Base-by-base conservation (phyloP, 106 monocot genomes). In the Dendrobium officinale region DNA sequence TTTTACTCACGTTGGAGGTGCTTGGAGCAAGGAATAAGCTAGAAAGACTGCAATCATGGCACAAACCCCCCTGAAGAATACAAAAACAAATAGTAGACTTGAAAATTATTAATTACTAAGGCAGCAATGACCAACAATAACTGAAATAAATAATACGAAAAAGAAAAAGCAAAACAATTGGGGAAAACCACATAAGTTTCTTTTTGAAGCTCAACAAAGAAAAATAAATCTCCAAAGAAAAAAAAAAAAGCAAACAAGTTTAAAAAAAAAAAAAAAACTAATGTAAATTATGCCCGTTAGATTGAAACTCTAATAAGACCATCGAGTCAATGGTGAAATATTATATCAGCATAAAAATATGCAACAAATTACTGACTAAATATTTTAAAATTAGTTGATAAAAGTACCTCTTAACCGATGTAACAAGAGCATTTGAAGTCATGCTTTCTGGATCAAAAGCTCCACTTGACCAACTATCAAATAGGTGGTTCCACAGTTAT, bases 21-120 rank as follows among this genome's bases (percentile, higher is more conserved):
- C 96, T 85, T 97, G 96, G 80, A 97, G 93, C 83, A 92, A 90
- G 67, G 90, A 94, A 84, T 97, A 97, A 80, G 94, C 88, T 79
- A 97, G 85, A 83, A 94, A 97, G 3, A 97, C 92, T 6, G 87
- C 87, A 81, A 94, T 91, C 96, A 97, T 97, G 37, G 96, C 96
- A 85, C 88, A 94, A 22, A 92, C 77, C 43, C 96, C 94, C 90
- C 96, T 97, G 43, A 56, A 79, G 42, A 81, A 72, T 61, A 75
- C 15, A 83, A 15, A 61, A 33, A 59, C 7, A 78, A 55, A 24
- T 3, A 66, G 64, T 66, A 22, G n/a, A 66, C 22, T 22, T 66
- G 22, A 66, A 66, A 66, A 22, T 26, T 20, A 22, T 6, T 66
- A 7, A 66, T 66, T 66, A 24, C 64, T 24, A 66, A 24, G 22